These are phyloP conservation scores for Microthlaspi erraticum DNA, from an alignment of 345 rosid species.

Conservation along the genomic window DNA sequence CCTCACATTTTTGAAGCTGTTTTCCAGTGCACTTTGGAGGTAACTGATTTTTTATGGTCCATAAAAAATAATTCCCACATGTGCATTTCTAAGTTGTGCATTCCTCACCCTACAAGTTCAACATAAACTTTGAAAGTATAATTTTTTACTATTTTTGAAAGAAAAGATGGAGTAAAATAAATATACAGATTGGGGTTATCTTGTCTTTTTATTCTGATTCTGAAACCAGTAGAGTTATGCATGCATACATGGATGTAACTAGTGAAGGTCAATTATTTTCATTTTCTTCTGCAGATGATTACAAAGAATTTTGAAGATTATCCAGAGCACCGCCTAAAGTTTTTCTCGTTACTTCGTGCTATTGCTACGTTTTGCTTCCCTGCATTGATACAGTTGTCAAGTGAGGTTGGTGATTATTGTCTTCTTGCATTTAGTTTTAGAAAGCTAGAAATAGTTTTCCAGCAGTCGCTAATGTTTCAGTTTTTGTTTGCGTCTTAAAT, in stretches of 20 bases:
- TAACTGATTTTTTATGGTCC: constrained; percentile 39
- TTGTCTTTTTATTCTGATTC: neutral
- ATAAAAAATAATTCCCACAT: neutral
- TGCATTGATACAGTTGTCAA: constrained; percentile 82
- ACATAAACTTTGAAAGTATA: neutral
- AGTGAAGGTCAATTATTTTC: neutral
- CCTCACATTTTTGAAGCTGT: constrained; percentile 96
- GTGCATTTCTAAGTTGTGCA: neutral
- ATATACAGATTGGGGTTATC: neutral
- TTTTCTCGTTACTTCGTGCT: constrained; percentile 95
- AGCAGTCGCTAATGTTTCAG: constrained; percentile 6
- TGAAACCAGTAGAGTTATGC: neutral
- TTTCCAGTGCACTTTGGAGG: constrained; percentile 99
- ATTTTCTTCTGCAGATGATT: constrained; percentile 73
- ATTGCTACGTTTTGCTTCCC: constrained; percentile 91
- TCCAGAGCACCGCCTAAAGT: constrained; percentile 98
- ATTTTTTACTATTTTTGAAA: neutral
- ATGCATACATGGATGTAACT: constrained; percentile 23
- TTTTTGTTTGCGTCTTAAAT: neutral
- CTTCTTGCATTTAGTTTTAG: constrained; percentile 16
- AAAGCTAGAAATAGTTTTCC: neutral
- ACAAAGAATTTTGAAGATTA: constrained; percentile 98
- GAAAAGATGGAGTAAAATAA: neutral
- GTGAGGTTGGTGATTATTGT: constrained; percentile 69
- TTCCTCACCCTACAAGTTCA: neutral